Base-by-base conservation (phyloP, 2,329 filamentous ascomycete genomes). In the Helicocarpus griseus region DNA sequence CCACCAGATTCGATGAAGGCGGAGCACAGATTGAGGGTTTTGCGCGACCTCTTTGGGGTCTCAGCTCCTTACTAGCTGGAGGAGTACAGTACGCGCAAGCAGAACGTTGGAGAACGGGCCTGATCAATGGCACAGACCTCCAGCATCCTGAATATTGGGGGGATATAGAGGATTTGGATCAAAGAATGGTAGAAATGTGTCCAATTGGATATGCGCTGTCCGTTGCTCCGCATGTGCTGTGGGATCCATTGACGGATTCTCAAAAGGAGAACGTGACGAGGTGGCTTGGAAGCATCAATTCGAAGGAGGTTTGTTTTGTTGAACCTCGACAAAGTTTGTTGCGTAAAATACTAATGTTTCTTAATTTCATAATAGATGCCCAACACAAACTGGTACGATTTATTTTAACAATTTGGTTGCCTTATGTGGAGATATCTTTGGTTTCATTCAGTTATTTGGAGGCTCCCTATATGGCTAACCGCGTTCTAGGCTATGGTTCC, bases 111-210 rank as follows among this genome's bases (percentile, higher is more conserved):
- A 77, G 87, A 33, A 76, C 85, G 54, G 86, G 86, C 3, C 73
- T 90, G 52, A 79, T 81, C 56, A 76, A 80, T 29, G 87, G 86
- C 0, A 89, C 85, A 0, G 80, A 90, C 59, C 85, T 85, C 0
- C 74, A 81, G 41, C 79, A 72, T 53, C 75, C 79, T 0, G 86
- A 89, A 67, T 90, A 83, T 61, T 91, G 86, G 86, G 86, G 86
- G 0, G 82, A 80, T 51, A 85, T 87, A 56, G 77, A 82, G 57
- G 85, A 89, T 62, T 82, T 84, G 52, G 87, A 90, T 62, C 86
- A 90, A 72, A 75, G 86, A 24, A 90, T 90, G 87, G 87, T 90
- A 2, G 87, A 91, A 65, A 87, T 89, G 77, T 89, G 86, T 62
- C 86, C 86, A 0, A 75, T 90, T 53, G 87, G 86, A 0, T 90